Base-by-base conservation (phyloP, 2,329 filamentous ascomycete species). In the Westerdykella aurantiaca region DNA sequence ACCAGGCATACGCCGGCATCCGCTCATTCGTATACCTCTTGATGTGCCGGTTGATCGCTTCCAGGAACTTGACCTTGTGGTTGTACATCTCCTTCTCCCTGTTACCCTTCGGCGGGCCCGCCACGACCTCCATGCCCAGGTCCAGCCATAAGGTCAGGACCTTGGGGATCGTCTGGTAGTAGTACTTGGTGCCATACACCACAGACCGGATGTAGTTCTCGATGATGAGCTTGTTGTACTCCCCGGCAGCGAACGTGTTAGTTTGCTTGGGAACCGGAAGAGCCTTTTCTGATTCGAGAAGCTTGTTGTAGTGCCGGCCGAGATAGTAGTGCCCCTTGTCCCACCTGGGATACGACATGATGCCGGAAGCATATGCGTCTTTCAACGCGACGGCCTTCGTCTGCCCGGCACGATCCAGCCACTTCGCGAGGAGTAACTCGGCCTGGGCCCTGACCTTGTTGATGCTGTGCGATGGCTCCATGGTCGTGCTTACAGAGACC, bases 291-390 rank as follows among this genome's bases (percentile, higher is more conserved):
- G 88, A 87, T 57, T 97, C 91, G 3, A 96, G 73, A 4, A 97
- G 79, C 67, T 96, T 98, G 65, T 95, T 94, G 76, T 98, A 98
- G 68, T 97, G 89, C 38, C 91, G 88, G 5, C 93, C 93, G 9
- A 99, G 78, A 64, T 96, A 95, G 65, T 97, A 98, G 63, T 97
- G 91, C 0, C 88, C 90, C 67, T 96, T 97, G 63, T 98, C 93
- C 90, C 91, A 98, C 41, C 81, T 81, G 5, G 74, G 70, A 50
- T 66, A 72, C 2, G 80, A 82, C 60, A 79, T 82, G n/a, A 86
- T 80, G 1, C 90, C 90, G 52, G 85, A 80, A 49, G 89, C 84
- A 57, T 96, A 98, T 21, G 62, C 58, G 16, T 64, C 60, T 60
- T 88, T 87, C 50, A 97, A 78, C 4, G 86, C 82, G 37, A 81